Conservation (phyloP, 495 filamentous ascomycete genomes). For the Penicillium goetzii region DNA sequence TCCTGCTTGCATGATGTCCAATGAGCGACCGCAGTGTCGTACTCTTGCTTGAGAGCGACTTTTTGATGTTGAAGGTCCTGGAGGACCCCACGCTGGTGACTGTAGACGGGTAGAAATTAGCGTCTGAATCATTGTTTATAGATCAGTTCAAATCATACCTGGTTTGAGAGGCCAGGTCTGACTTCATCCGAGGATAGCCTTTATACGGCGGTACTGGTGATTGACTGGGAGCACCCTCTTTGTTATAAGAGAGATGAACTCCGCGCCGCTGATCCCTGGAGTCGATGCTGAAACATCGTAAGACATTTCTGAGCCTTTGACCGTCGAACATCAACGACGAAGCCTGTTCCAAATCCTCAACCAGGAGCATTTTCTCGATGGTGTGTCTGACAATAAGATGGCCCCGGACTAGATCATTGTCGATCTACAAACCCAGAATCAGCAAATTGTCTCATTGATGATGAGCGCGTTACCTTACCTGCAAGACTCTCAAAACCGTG, state of each 20-base stretch:
- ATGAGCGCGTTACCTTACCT: conserved; percentile 44
- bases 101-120: conserved; percentile 24
- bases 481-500: conserved; percentile 77
- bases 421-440: conserved; percentile 55
- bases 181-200: conserved; percentile 73
- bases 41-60: conserved; percentile 40
- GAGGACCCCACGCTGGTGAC: conserved; percentile 50
- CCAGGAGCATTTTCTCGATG: conserved; percentile 84
- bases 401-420: conserved; percentile 74
- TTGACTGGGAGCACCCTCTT: conserved; percentile 57
- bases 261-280: conserved; percentile 64
- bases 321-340: conserved; percentile 70
- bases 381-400: conserved; percentile 80
- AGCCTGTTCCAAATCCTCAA: conserved; percentile 67
- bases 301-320: conserved; percentile 67
- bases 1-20: conserved; percentile 45
- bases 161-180: conserved; percentile 71
- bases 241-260: conserved; percentile 60
- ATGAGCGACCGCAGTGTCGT: conserved; percentile 35
- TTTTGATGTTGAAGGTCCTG: conserved; percentile 45
- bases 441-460: conserved; percentile 9
- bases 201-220: conserved; percentile 55
- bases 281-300: conserved; percentile 65
- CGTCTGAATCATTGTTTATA: not conserved
- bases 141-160: conserved; percentile 36